A percentile compares a stretch with the other conserved stretches of the same genome.
Evolutionary conservation across 2,329 filamentous ascomycete species (phyloP).

Genomic region (Alternaria hordeiaustralica): DNA sequence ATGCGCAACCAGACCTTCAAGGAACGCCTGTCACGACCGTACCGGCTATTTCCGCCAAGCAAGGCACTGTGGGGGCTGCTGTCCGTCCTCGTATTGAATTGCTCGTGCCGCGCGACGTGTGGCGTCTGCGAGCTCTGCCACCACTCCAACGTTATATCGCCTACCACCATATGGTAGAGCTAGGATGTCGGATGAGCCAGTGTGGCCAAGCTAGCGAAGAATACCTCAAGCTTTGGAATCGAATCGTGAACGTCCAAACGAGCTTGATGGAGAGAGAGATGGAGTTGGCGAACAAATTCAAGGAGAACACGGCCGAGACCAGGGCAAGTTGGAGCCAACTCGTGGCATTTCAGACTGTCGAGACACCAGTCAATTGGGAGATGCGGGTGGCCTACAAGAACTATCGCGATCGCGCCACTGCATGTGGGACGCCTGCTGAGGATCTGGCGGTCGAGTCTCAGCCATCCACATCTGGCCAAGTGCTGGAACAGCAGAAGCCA

Average conservation of each 20-base stretch:
- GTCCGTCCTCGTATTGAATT: no score
- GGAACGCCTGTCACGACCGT: accelerated
- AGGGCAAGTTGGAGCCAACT: no score
- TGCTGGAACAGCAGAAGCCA: not conserved
- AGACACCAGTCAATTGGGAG: not conserved
- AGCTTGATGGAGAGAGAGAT: not conserved
- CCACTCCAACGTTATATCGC: not conserved
- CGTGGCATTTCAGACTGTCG: not conserved
- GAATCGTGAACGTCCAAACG: not conserved
- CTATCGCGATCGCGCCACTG: not conserved
- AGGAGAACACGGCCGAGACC: no score
- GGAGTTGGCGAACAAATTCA: not conserved
- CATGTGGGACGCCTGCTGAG: not conserved
- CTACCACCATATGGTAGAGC: not conserved
- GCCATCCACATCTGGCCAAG: not conserved
- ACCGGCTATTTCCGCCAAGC: not conserved
- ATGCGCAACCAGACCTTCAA: not conserved
- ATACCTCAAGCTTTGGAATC: not conserved
- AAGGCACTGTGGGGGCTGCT: not conserved
- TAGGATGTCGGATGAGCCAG: not conserved
- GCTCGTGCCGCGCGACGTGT: not conserved
- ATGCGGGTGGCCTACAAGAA: not conserved
- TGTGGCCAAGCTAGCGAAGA: not conserved
- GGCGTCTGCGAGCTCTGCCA: not conserved
- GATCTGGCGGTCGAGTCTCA: not conserved